A percentile compares a stretch with the other conserved stretches of the same genome.
These are phyloP conservation scores for Fusarium sp. DNA, from an alignment of 2,329 filamentous ascomycete genomes.

Conservation along the genomic window DNA sequence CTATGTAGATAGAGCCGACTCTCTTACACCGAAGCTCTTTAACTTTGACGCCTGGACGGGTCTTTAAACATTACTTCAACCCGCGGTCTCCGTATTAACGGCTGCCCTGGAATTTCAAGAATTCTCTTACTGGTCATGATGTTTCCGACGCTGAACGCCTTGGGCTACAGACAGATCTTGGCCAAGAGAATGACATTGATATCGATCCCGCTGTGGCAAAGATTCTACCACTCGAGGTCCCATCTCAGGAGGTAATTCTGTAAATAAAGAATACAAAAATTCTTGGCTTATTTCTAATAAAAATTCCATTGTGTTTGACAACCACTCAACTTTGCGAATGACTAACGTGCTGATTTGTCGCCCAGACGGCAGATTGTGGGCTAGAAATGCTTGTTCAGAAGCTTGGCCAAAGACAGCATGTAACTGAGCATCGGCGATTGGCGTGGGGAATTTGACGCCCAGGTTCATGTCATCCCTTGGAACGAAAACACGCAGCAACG, in stretches of 20 bases:
- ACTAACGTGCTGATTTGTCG: background rate
- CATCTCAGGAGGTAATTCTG: no score
- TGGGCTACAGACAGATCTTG: background rate
- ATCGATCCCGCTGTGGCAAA: no score
- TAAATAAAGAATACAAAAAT: no score
- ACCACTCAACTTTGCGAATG: background rate
- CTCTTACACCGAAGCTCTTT: background rate
- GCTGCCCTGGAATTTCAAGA: background rate
- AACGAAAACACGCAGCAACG: slow-evolving; percentile 7
- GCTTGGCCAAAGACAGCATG: slow-evolving; percentile 29
- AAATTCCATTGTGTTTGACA: background rate
- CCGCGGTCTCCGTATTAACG: background rate
- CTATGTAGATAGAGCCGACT: no score
- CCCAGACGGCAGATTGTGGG: slow-evolving; percentile 33
- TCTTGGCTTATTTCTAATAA: background rate
- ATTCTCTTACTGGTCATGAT: background rate
- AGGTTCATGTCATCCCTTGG: background rate
- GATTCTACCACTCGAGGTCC: no score
- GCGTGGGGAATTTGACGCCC: slow-evolving; percentile 6
- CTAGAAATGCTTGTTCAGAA: slow-evolving; percentile 35
- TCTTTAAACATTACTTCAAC: background rate
- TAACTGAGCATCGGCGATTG: slow-evolving; percentile 33
- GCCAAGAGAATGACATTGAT: no score
- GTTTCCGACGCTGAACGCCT: background rate
- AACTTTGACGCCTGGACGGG: background rate